phyloP scores from a whole-genome alignment of 176 grass and related monocot species.

The Areca catechu region DNA sequence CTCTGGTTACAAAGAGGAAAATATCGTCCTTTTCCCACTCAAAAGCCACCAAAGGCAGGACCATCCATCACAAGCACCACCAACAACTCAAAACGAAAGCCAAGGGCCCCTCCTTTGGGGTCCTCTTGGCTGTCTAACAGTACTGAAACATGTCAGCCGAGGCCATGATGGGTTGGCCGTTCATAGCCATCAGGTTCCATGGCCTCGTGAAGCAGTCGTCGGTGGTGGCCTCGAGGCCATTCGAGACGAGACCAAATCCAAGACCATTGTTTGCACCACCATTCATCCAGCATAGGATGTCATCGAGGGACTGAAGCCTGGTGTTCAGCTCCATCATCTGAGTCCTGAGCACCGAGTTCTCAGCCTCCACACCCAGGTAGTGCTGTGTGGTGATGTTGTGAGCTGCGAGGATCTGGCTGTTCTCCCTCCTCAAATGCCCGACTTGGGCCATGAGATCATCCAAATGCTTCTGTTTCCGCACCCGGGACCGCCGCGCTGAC shows the following conservation, averaged over 20 bases:
- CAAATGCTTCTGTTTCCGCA: constrained; percentile 90
- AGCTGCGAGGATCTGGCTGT: constrained; percentile 43
- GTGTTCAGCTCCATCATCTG: constrained; percentile 58
- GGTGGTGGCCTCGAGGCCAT: constrained; percentile 13
- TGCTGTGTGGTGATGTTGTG: constrained; percentile 54
- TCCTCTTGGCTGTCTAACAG: constrained; percentile 23
- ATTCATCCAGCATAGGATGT: constrained; percentile 61
- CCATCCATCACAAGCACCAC: no score
- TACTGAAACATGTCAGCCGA: constrained; percentile 60
- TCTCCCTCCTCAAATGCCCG: constrained; percentile 59
- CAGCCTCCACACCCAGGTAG: constrained; percentile 52
- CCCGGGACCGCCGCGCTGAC: constrained; percentile 73
- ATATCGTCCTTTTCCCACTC: no score
- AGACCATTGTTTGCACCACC: constrained; percentile 14
- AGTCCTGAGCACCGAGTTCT: constrained; percentile 84
- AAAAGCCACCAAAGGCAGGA: no score
- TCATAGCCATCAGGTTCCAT: neutral
- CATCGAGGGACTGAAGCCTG: constrained; percentile 57
- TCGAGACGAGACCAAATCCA: constrained; percentile 10
- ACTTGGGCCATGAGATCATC: constrained; percentile 67
- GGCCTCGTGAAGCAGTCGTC: constrained; percentile 35
- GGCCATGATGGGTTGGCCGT: constrained; percentile 1
- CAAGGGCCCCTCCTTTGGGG: no score
- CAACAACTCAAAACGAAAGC: no score
- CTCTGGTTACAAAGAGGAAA: no score